A percentile compares a stretch with the other conserved stretches of the same genome.
phyloP scores from a whole-genome alignment of 352 stramenopile genomes.

The Globisporangium lucens region DNA sequence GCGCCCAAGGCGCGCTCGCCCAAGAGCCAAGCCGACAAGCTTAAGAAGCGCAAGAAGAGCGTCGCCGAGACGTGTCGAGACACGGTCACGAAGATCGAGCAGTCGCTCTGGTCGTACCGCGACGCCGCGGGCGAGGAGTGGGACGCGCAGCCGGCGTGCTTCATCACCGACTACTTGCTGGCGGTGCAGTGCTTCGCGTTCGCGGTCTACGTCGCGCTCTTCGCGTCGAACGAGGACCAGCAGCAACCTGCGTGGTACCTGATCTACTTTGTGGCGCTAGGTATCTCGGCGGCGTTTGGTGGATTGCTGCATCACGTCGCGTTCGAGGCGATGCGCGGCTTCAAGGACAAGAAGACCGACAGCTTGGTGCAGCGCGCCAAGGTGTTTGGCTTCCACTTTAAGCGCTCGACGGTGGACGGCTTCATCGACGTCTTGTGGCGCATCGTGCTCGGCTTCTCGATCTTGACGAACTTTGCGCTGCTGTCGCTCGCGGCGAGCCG shows the following conservation, averaged over 20 bases:
- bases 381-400: constrained; percentile 73
- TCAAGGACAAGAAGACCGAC: constrained; percentile 73
- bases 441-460: constrained; percentile 77
- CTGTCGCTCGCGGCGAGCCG: constrained; percentile 72
- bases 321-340: constrained; percentile 68
- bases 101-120: constrained; percentile 74
- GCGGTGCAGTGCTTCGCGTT: constrained; percentile 83
- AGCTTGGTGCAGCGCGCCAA: constrained; percentile 55
- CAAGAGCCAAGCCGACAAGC: constrained; percentile 4
- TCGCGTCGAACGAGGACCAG: constrained; percentile 45
- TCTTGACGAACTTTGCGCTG: constrained; percentile 84
- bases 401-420: constrained; percentile 63
- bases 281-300: constrained; percentile 72
- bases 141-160: constrained; percentile 84
- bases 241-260: constrained; percentile 65
- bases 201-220: constrained; percentile 76
- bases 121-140: constrained; percentile 76
- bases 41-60: constrained; percentile 24
- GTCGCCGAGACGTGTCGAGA: constrained; percentile 62
- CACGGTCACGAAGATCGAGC: constrained; percentile 69
- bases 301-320: constrained; percentile 80
- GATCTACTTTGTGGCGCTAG: constrained; percentile 86
- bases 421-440: constrained; percentile 79
- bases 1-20: constrained; percentile 8
- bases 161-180: constrained; percentile 87